Base-by-base conservation (phyloP, 192 early-diverging fungal species). In the Blastocladiella britannica region DNA sequence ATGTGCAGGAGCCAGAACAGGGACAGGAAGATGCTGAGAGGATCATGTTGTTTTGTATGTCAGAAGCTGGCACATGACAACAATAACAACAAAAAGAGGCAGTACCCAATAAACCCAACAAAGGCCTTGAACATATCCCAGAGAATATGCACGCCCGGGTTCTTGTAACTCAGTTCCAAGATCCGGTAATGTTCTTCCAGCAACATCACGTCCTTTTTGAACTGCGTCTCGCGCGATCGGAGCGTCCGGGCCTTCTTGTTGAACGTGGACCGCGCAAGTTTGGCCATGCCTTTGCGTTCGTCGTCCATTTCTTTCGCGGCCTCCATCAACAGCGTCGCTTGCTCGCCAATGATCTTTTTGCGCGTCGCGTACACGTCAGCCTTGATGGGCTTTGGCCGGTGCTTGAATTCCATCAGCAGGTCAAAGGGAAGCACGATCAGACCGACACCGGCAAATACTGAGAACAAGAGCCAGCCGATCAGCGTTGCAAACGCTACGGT, bases 1-100 rank as follows among this genome's bases (percentile, higher is more conserved):
- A 79, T 77, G 60, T 80, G 78, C 29, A 80, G 53, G 51, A 79
- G 28, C 78, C 78, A 80, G 26, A 72, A 29, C n/a, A 77, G 52
- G 6, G 73, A 72, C 7, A 80, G 57, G 25, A 79, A 53, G n/a
- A 55, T 59, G 15, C 77, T 80, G 43, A 22, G n/a, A n/a, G n/a
- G 3, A 25, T 9, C 4, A 28, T 4, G 24, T 0, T 18, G 24
- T 30, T n/a, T 29, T 15, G 23, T 53, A 23, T 23, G 53, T n/a
- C 9, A 51, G n/a, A 51, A 51, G 26, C 7, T 26, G 26, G 22
- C 7, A 7, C n/a, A n/a, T n/a, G n/a, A n/a, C n/a, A 9, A 31
- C 28, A 54, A 28, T 24, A 37, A n/a, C n/a, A n/a, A n/a, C n/a
- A n/a, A n/a, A n/a, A n/a, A 62, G 9, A 20, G 9, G 20, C 5